Base-by-base conservation (phyloP, 306 rosid genomes). In the Mimosa bimucronata region DNA sequence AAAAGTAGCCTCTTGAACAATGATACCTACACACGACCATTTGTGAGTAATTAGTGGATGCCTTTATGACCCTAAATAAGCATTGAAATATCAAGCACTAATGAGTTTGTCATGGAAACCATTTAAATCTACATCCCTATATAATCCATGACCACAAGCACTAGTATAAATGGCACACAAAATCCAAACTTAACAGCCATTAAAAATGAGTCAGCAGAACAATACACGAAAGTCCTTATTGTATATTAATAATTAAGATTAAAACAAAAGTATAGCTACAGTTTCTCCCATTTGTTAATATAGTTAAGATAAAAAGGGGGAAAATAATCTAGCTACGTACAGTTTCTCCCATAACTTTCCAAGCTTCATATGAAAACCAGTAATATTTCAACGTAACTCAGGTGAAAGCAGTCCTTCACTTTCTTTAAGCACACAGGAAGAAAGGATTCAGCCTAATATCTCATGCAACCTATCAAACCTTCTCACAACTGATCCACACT, bases 1-100 rank as follows among this genome's bases (percentile, higher is more conserved):
- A 88, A 79, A 82, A 95, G 99, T 75, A 95, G 85, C 88, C 97
- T 96, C 93, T 90, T 96, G 88, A 93, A 96, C 82, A 96, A 82
- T 19, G 98, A 93, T 65, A 96, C 96, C 99, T 96, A 82, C 69
- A 81, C 48, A 78, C 45, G 84, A 44, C 52, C 83, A 83, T 74
- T 62, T 53, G 77, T 42, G 41, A 70, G 40, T 62, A 73, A 80
- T 86, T 23, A 69, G 37, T 10, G 16, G 37, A 41, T 41, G 16
- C 31, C 30, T 21, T 67, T 38, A 29, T n/a, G 9, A 67, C 73
- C 73, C 14, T 21, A 26, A 38, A 67, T 19, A 73, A 71, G 44
- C 74, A 68, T 41, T 68, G 53, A 21, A 46, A 75, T 46, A 65
- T 42, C 62, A 78, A 13, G 71, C 41, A 72, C 58, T 44, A 31